Base-by-base conservation (phyloP, 169 alveolate species). In the Cryptosporidium andersoni region DNA sequence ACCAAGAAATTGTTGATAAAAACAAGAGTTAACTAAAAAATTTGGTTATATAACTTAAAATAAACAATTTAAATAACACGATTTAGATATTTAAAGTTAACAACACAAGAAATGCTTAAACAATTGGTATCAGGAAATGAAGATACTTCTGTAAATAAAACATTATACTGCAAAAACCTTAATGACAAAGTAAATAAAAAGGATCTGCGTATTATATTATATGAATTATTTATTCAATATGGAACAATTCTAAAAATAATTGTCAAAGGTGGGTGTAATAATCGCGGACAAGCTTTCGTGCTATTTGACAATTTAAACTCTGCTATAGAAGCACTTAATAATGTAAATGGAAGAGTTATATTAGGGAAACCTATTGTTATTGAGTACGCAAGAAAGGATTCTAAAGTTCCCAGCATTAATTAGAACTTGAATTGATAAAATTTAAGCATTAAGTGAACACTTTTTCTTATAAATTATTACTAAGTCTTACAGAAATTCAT, bases 221-320 rank as follows among this genome's bases (percentile, higher is more conserved):
- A 58, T 60, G 85, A 74, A 37, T 52, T 74, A n/a, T 74, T 74
- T 74, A 58, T 74, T 14, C 85, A 74, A n/a, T 58, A 45, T 42
- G 85, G 85, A 0, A 8, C 60, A 4, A 58, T 74, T 39, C 74
- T 58, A 5, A 74, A 74, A 51, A 74, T 74, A 3, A 74, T 68
- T 45, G 60, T 74, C 14, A 74, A 63, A 68, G 85, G 85, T 14
- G 85, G 85, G 25, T 43, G 62, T 5, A 51, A 51, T 5, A 58
- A n/a, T 49, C 40, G 85, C 11, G 85, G 85, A 43, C 85, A 74
- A 34, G 85, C 85, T 6, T 74, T 74, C 45, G 42, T 74, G 16
- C 49, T 74, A 63, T 74, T 74, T 47, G 74, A 74, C 11, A 68
- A 74, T 39, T 34, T 74, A 34, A 74, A 74, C 40, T 39, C 64